Base-by-base conservation (phyloP, 305 asterid species). In the Rubia balearica region DNA sequence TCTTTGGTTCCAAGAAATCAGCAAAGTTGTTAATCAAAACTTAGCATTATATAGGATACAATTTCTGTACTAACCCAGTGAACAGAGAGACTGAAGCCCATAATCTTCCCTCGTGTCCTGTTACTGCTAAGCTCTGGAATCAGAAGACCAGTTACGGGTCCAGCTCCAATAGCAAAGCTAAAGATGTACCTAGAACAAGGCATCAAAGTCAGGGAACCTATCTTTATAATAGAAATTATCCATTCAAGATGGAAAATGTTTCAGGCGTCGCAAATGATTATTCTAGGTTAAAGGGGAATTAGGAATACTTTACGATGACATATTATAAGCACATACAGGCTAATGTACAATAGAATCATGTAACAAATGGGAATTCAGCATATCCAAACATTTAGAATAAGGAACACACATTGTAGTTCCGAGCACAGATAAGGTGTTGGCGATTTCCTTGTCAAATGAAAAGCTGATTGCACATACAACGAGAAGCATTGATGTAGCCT, bases 101-200 rank as follows among this genome's bases (percentile, higher is more conserved):
- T 75, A 83, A 89, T 85, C 74, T 89, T 91, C 76, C 91, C 90
- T 68, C 96, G 86, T 69, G 93, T 88, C 79, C 89, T 84, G 86
- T 78, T 88, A 81, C 97, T 88, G 90, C 96, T 91, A 57, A 91
- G 91, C 83, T 89, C 97, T n/a, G 96, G 95, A 85, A 91, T 91
- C 56, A 91, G 78, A 66, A 91, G 85, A 40, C 97, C 96, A 7
- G 90, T 91, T 70, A 83, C 96, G 8, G 93, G 95, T 43, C 97
- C 97, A 67, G 93, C 95, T 77, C 97, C 96, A 61, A 86, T 24
- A 36, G 96, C 90, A 81, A 89, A 89, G 67, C 69, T 63, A 68
- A 81, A 83, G 70, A 89, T 88, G 81, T 89, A 91, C 88, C 97
- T 91, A 79, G 17, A 80, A 8, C 30, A 75, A 63, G 45, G 12